phyloP scores from a whole-genome alignment of 306 rosid species.

The Pterocarpus macrocarpus region DNA sequence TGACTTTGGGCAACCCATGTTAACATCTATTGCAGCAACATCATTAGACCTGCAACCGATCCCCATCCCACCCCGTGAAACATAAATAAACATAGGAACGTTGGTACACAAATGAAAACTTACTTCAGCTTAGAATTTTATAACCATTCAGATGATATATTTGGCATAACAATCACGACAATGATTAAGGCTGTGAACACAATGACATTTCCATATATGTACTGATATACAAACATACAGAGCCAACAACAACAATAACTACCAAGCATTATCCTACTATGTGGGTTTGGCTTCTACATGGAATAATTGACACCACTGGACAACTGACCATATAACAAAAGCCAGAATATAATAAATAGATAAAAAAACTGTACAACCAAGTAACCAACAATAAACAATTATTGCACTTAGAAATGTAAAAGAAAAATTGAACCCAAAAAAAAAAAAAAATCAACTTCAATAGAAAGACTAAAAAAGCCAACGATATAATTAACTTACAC shows the following conservation, averaged over 20 bases:
- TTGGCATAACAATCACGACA: conserved; percentile 12
- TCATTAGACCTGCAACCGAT: conserved; percentile 69
- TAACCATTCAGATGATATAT: background rate
- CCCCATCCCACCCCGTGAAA: conserved; percentile 10
- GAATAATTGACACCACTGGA: conserved; percentile 2
- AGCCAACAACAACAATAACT: conserved; percentile 24
- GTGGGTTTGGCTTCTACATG: background rate
- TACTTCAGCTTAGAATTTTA: conserved; percentile 4
- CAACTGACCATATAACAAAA: background rate
- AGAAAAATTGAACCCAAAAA: background rate
- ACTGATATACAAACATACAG: conserved; percentile 11
- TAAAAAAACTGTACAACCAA: background rate
- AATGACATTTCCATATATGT: background rate
- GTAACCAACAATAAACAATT: conserved; percentile 4
- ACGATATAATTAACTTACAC: conserved; percentile 66
- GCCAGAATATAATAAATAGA: background rate
- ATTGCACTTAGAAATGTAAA: conserved; percentile 28
- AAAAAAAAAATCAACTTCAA: conserved; percentile 18
- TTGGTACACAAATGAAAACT: background rate
- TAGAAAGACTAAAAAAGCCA: background rate
- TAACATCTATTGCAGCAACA: conserved; percentile 89
- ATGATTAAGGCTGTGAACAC: conserved; percentile 17
- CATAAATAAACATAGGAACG: conserved; percentile 20
- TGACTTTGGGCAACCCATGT: conserved; percentile 96
- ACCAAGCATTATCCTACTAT: background rate